Evolutionary conservation across 2,329 filamentous ascomycete genomes (phyloP), one percentile per base, ranked within the genome.

Genomic region (Alternaria sp.): DNA sequence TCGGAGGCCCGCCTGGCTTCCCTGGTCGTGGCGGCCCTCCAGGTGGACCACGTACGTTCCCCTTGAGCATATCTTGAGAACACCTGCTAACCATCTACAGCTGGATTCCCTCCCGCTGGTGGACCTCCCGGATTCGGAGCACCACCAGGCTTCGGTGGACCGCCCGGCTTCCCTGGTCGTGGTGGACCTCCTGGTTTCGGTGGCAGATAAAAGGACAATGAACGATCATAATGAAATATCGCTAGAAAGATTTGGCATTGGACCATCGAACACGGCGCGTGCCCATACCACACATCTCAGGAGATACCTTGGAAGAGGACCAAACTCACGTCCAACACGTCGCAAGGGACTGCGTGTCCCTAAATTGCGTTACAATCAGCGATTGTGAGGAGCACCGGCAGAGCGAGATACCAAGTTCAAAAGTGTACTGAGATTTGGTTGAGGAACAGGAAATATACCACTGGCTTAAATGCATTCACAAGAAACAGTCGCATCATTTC

Each of bases 71-170:
- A 36, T 34, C 22, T 41, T 18, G 30, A 40, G 28, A 22, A 25
- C 27, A 36, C 12, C 50, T 60, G 67, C 76, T 72, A 70, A 78
- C 58, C 67, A 68, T 43, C 59, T 28, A 48, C 57, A 70, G 73
- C 71, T 63, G 76, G 75, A 2, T 79, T 78, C 57, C 73, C 86
- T 84, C 85, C 66, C 65, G 78, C 77, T 53, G 83, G 82, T 72
- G 83, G 83, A 51, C 90, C 90, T 41, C 83, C 68, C 55, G 70
- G 69, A 14, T 74, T 74, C 40, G 74, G 73, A 46, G 74, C 71
- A 51, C 73, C 74, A 43, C 73, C 73, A 30, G 73, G 72, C 38
- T 74, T 72, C 16, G 66, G 66, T 38, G 62, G 54, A 30, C 69
- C 69, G 32, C 62, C 64, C 30, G 69, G 69, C 3, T 71, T 71